Evolutionary conservation across 441 rosid species (phyloP), one percentile per base, ranked within the genome.

Genomic region (Populus hybrid): DNA sequence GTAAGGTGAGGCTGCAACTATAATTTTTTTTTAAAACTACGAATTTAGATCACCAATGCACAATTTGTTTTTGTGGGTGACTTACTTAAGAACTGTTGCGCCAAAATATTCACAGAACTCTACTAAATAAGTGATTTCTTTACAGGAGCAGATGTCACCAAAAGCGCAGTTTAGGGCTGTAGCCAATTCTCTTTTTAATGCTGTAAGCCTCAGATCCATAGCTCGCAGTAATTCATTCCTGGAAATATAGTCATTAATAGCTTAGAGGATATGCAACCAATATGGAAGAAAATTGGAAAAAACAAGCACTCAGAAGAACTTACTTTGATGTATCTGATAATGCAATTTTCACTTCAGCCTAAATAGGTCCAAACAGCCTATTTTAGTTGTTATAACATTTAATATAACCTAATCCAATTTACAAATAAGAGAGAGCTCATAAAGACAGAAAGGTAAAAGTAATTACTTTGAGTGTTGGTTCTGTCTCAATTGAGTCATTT

Each of bases 141-240:
- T 56, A 64, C 77, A 21, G 24, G 89, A 84, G 78, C 79, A 86
- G 45, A 80, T 74, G 42, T 80, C 72, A 73, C 81, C 88, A 81
- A 77, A 81, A 67, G 83, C 89, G 63, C 81, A 79, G 75, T 81
- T 68, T 74, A 88, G 84, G 77, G 87, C 87, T 64, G 84, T 80
- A 77, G 87, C 84, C 80, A 88, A 75, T 65, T 91, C 93, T 72
- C 72, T 82, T 77, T 82, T 87, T 79, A 91, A 76, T 35, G 90
- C 93, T 12, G 82, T 79, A 45, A 89, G 84, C 83, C 95, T 88
- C 69, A 84, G 84, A 74, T 88, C 91, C 87, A 89, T 88, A 71
- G 93, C 95, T 81, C 79, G 83, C 82, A 89, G 77, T 72, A 89
- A 83, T 76, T 85, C 92, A 83, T 87, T 89, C 85, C 95, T 91